A percentile compares a stretch with the other conserved stretches of the same genome.
phyloP scores from a whole-genome alignment of 2,329 filamentous ascomycete species.

The Trichoderma arundinaceum region DNA sequence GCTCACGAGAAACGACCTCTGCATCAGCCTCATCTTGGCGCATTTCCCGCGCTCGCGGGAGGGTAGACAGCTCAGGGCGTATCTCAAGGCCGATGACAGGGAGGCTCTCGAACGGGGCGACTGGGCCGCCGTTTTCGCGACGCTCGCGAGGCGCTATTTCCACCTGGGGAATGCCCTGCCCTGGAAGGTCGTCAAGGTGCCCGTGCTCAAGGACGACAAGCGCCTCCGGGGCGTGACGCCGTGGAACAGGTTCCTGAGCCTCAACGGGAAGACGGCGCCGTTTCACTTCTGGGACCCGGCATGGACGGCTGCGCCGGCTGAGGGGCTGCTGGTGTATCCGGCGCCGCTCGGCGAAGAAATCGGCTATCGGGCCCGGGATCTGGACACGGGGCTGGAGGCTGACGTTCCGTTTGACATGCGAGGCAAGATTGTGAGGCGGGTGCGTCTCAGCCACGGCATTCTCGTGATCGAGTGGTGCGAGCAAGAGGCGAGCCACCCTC shows the following conservation, averaged over 20 bases:
- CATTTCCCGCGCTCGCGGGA: conserved; percentile 62
- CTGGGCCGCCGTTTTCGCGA: conserved; percentile 54
- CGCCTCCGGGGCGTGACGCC: conserved; percentile 47
- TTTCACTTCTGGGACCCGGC: conserved; percentile 55
- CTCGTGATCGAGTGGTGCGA: conserved; percentile 70
- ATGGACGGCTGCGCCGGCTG: conserved; percentile 61
- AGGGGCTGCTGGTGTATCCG: conserved; percentile 62
- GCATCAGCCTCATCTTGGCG: conserved; percentile 54
- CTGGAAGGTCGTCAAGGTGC: conserved; percentile 40
- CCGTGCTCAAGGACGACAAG: conserved; percentile 33
- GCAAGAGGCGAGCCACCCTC: conserved; percentile 54
- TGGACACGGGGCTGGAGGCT: conserved; percentile 51
- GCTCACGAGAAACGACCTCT: conserved; percentile 56
- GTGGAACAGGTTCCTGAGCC: conserved; percentile 53
- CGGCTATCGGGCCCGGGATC: conserved; percentile 55
- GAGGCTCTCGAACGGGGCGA: conserved; percentile 36
- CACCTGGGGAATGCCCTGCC: conserved; percentile 57
- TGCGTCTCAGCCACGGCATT: conserved; percentile 59
- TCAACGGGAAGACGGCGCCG: conserved; percentile 46
- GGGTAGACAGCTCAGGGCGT: conserved; percentile 47
- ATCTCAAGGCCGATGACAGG: conserved; percentile 29
- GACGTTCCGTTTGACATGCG: conserved; percentile 57
- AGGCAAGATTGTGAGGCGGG: conserved; percentile 58
- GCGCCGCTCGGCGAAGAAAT: conserved; percentile 30
- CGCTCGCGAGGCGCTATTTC: conserved; percentile 60